Base-by-base conservation (phyloP, 73 alveolate species). In the Paramecium sonneborni region DNA sequence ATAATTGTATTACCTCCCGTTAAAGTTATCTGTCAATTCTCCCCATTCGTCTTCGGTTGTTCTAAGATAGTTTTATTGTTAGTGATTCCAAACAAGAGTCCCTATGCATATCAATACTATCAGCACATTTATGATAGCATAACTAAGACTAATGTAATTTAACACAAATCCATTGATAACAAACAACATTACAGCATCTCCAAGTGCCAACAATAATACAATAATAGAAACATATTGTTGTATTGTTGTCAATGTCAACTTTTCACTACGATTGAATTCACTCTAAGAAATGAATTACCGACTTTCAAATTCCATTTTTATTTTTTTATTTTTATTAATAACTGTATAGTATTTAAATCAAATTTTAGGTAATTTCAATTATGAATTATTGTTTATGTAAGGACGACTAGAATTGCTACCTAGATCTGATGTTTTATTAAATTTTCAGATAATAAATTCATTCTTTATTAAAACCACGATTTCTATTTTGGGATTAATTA, bases 21-120 rank as follows among this genome's bases (percentile, higher is more conserved):
- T 24, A 24, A 79, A 79, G 55, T 79, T 79, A 39, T 79, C 90
- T 41, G 90, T 79, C 43, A 4, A 23, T 44, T 79, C 90, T 30
- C 90, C 90, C 69, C 74, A 79, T 23, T 79, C 90, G 24, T 79
- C 90, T 39, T 79, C 90, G 5, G 70, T 79, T 38, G 34, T 15
- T 10, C 10, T n/a, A n/a, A 79, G 18, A 23, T 79, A 39, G 30
- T 0, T 44, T 24, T 38, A 3, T 44, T 79, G 37, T 7, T 38
- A 79, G 18, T 43, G 10, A 46, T 46, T 43, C 90, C 90, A 79
- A 79, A 79, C 55, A 1, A 79, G 55, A 30, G 74, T 24, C 24
- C 26, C 44, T 14, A 79, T 43, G 30, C 44, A 39, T 2, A 79
- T 57, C 76, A 79, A 79, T 0, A 79, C 74, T 79, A 79, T 38